Percentiles rank a stretch among this genome's conserved stretches.
Conservation (phyloP, 2,329 filamentous ascomycete genomes). For the Fusarium transvaalense region DNA sequence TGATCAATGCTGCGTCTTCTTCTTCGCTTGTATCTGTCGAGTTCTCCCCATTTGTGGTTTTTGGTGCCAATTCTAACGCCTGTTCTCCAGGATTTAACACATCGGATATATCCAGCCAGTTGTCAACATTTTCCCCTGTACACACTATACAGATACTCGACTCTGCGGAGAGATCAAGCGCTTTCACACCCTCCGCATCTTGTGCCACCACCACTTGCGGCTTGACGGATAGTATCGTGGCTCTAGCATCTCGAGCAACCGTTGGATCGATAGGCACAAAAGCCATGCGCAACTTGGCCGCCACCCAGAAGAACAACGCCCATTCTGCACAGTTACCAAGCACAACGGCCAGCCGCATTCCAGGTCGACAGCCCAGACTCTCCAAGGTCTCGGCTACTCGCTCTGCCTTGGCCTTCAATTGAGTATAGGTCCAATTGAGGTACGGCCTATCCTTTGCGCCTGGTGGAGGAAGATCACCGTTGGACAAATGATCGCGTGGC, state of each 20-base stretch:
- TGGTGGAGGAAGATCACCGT: not conserved
- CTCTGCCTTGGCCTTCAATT: conserved; percentile 46
- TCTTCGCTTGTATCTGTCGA: not conserved
- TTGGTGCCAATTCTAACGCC: not conserved
- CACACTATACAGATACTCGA: conserved; percentile 45
- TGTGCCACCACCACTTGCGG: conserved; percentile 53
- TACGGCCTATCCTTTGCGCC: conserved; percentile 19
- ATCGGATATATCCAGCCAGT: conserved; percentile 42
- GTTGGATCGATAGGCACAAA: conserved; percentile 55
- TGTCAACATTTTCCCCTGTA: conserved; percentile 21
- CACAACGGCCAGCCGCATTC: conserved; percentile 51
- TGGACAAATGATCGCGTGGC: conserved; percentile 23
- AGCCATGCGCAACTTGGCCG: conserved; percentile 51
- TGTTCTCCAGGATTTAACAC: conserved; percentile 9
- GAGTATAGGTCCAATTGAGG: conserved; percentile 51
- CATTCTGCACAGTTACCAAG: conserved; percentile 57
- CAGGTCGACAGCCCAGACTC: conserved; percentile 43
- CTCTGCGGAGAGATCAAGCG: conserved; percentile 31
- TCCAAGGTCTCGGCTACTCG: conserved; percentile 44
- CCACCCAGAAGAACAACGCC: conserved; percentile 55
- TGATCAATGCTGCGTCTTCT: conserved; percentile 54
- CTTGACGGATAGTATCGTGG: conserved; percentile 42
- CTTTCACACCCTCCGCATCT: conserved; percentile 42
- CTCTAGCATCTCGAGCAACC: conserved; percentile 39
- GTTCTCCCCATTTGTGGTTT: not conserved